A percentile compares a stretch with the other conserved stretches of the same genome.
These are phyloP conservation scores for Microsporum canis DNA, from an alignment of 2,329 filamentous ascomycete species.

Conservation along the genomic window DNA sequence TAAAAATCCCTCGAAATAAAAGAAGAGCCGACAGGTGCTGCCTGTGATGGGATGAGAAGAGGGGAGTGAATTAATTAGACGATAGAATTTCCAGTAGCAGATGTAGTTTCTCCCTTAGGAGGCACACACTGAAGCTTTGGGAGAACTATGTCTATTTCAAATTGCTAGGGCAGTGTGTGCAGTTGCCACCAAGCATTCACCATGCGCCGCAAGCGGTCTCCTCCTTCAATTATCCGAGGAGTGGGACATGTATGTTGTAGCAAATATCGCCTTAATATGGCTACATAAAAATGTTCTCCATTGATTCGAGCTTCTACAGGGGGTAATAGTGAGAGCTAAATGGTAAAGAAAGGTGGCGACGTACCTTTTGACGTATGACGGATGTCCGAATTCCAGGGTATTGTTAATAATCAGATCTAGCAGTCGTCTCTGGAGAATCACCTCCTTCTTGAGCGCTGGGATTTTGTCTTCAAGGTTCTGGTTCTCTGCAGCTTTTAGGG, in stretches of 20 bases:
- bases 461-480: conserved; percentile 45
- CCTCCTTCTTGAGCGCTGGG: conserved; percentile 44
- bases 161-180: not conserved
- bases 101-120: not conserved
- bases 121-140: not conserved
- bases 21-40: not conserved
- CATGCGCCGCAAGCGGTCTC: conserved; percentile 3
- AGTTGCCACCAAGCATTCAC: conserved; percentile 5
- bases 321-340: conserved; percentile 15
- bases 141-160: not conserved
- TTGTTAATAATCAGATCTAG: conserved; percentile 41
- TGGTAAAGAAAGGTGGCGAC: conserved; percentile 18
- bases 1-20: not conserved
- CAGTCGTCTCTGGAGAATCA: conserved; percentile 46
- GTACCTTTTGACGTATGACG: conserved; percentile 41
- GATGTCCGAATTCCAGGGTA: conserved; percentile 36
- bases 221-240: not conserved
- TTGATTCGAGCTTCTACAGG: conserved; percentile 27
- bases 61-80: not conserved
- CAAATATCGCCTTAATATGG: conserved; percentile 16
- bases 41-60: not conserved
- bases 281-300: conserved; percentile 29
- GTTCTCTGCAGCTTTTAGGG: conserved; percentile 47
- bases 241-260: not conserved
- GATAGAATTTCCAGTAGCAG: not conserved